These are phyloP conservation scores for Mycena galopus DNA, from an alignment of 768 basidiomycete genomes.

Conservation along the genomic window DNA sequence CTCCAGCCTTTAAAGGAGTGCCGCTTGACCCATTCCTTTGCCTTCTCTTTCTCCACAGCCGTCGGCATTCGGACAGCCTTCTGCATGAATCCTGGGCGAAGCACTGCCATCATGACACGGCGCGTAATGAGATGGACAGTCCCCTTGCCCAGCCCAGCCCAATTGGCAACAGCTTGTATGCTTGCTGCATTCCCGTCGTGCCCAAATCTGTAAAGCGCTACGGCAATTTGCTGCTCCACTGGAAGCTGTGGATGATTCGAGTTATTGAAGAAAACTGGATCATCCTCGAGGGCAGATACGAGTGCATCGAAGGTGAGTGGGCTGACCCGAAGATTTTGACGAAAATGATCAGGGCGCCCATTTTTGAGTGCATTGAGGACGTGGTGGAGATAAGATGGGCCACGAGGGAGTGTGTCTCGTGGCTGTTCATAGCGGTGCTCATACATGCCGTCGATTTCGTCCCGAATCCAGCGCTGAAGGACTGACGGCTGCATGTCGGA, in stretches of 20 bases:
- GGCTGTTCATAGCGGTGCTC: conserved; percentile 23
- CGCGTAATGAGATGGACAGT: conserved; percentile 39
- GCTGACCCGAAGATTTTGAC: conserved; percentile 44
- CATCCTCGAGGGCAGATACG: conserved; percentile 35
- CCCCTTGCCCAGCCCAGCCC: conserved; percentile 53
- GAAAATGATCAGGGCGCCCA: conserved; percentile 45
- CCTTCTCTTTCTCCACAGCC: conserved; percentile 49
- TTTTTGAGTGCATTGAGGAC: conserved; percentile 41
- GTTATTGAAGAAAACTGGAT: conserved; percentile 46
- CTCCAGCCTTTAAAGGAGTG: no score
- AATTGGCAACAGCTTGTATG: conserved; percentile 47
- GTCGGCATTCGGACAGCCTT: conserved; percentile 46
- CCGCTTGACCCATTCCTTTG: no score
- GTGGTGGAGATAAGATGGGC: no score
- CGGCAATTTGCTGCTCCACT: conserved; percentile 51
- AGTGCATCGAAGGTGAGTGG: conserved; percentile 51
- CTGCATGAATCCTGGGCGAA: conserved; percentile 40
- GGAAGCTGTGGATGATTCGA: no score
- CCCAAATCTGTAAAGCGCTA: conserved; percentile 55
- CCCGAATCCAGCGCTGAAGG: background rate
- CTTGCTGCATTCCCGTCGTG: conserved; percentile 54
- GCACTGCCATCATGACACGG: conserved; percentile 48
- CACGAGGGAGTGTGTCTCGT: conserved; percentile 22
- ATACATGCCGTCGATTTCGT: conserved; percentile 10
- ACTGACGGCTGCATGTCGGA: background rate